Conservation (phyloP, 305 asterid species). For the Fraxinus platypoda region DNA sequence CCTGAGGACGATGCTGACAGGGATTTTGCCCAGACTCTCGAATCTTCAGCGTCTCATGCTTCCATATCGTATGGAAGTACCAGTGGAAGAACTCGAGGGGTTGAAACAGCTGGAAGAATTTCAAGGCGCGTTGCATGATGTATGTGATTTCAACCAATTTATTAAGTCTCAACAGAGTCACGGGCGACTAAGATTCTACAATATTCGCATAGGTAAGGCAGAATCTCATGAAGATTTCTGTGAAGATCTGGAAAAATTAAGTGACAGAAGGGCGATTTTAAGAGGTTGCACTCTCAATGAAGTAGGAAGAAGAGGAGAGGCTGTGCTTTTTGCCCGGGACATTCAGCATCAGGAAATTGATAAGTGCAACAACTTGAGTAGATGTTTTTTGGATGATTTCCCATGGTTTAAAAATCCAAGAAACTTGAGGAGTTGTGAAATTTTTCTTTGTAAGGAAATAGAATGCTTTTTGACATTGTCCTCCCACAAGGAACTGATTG, state of each 20-base stretch:
- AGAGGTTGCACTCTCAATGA: background rate
- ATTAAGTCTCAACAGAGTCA: background rate
- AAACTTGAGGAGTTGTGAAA: background rate
- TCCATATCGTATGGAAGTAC: background rate
- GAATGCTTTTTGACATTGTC: background rate
- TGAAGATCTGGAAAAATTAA: background rate
- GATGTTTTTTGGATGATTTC: background rate
- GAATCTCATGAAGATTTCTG: background rate
- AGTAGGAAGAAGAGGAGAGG: background rate
- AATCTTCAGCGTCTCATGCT: conserved; percentile 13
- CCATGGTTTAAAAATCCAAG: background rate
- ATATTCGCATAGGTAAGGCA: background rate
- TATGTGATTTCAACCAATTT: background rate
- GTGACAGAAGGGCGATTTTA: background rate
- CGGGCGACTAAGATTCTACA: background rate
- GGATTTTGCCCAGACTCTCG: background rate
- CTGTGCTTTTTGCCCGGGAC: conserved; percentile 1
- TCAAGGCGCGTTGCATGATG: background rate
- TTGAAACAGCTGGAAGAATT: background rate
- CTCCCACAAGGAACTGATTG: background rate
- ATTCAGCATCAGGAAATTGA: background rate
- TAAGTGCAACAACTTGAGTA: background rate
- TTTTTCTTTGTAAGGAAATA: background rate
- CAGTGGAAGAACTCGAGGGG: background rate
- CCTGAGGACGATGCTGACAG: background rate